Evolutionary conservation across 177 flowering plant genomes (phyloP), one percentile per base, ranked within the genome.

Genomic region (Vitis hybrid): DNA sequence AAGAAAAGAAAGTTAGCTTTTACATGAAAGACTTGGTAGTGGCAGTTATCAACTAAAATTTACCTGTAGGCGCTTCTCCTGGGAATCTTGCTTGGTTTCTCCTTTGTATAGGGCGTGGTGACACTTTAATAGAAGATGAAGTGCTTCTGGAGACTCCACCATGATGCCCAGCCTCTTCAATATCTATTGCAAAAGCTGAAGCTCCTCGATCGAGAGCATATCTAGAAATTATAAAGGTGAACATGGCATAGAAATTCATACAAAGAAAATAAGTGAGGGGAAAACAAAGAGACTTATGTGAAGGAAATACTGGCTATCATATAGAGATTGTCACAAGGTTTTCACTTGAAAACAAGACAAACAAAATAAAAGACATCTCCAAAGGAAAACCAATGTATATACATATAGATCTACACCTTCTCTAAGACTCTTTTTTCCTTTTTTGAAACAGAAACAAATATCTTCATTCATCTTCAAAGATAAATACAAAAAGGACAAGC

Each of bases 161-260:
- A 15, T 21, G 56, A 71, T 75, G 33, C 59, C 72, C 67, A 73
- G 67, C 59, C 55, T 82, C 92, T 75, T 90, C 87, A 74, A 93
- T 68, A 79, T 95, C 97, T 45, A 93, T 77, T 14, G 97, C 94
- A 83, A 82, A 66, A 50, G 97, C 91, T 22, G 79, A 74, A 76
- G 98, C 93, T 72, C 95, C 97, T 80, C 85, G 80, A 69, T 52
- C 65, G 9, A 95, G 89, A 62, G 98, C 98, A 86, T 93, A 94
- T 84, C 97, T 94, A 67, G n/a, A 63, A 48, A 50, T 21, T 62
- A 18, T 74, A 71, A 80, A 85, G 79, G 82, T 55, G n/a, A 65
- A 56, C 19, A 58, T 39, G 19, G 29, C 21, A 33, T 19, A 45
- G 33, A 45, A 1, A 16, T 57, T 7, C 31, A 60, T n/a, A 5